phyloP scores from a whole-genome alignment of 2,329 filamentous ascomycete species.

The Xylariales sp. region DNA sequence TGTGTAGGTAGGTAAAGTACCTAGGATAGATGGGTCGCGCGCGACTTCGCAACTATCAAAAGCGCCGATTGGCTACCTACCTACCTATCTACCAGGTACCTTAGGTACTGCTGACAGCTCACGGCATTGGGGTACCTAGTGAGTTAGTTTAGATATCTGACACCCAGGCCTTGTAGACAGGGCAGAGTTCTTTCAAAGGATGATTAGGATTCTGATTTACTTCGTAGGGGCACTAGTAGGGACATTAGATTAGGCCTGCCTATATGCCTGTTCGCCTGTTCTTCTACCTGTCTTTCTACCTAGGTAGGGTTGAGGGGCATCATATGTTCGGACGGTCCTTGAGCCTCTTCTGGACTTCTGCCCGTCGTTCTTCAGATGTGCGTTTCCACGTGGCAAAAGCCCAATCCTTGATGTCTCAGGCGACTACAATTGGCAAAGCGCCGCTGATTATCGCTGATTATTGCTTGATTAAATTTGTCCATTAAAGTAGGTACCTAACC shows the following conservation, averaged over 20 bases:
- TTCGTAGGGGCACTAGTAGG: too few species aligned
- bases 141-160: too few species aligned
- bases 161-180: too few species aligned
- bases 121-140: slow-evolving; percentile 1
- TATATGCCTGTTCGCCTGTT: too few species aligned
- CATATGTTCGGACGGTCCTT: slow-evolving; percentile 10
- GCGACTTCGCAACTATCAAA: slow-evolving; percentile 11
- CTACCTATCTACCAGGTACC: background rate
- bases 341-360: slow-evolving; percentile 15
- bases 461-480: slow-evolving; percentile 2
- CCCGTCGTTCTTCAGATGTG: background rate
- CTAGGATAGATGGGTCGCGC: slow-evolving; percentile 13
- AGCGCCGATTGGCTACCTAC: slow-evolving; percentile 20
- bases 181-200: background rate
- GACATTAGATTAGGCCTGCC: too few species aligned
- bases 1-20: too few species aligned
- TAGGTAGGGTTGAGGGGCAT: slow-evolving; percentile 13
- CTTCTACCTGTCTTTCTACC: too few species aligned
- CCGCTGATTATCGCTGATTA: slow-evolving; percentile 5
- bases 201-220: background rate
- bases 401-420: slow-evolving; percentile 24
- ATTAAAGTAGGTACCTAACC: background rate
- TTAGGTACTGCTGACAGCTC: slow-evolving; percentile 15
- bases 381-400: slow-evolving; percentile 32
- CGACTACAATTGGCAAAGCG: slow-evolving; percentile 22